A percentile compares a stretch with the other conserved stretches of the same genome.
Conservation (phyloP, 345 rosid species). For the Rubroshorea leprosula region DNA sequence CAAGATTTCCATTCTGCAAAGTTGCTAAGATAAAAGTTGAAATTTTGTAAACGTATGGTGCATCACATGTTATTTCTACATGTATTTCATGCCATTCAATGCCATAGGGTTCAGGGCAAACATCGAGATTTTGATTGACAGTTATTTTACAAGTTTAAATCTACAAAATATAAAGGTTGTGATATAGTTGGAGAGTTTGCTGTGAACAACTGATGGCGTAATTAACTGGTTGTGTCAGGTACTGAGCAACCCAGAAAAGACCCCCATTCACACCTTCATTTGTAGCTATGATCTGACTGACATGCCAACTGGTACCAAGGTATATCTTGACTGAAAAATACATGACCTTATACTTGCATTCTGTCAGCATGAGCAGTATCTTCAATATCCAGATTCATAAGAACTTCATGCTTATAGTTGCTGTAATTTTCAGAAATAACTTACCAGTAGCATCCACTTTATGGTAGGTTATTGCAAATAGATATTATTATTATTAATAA, state of each 20-base stretch:
- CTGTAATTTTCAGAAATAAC: no score
- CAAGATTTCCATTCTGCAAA: no score
- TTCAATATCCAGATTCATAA: not conserved
- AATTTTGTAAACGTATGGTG: no score
- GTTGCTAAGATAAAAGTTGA: no score
- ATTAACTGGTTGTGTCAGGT: slow-evolving; percentile 35
- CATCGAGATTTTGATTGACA: not conserved
- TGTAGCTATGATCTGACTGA: slow-evolving; percentile 64
- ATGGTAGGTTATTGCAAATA: no score
- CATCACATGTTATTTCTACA: no score
- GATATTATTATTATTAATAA: no score
- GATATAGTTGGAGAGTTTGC: not conserved
- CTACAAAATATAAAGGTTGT: not conserved
- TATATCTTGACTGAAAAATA: slow-evolving; percentile 16
- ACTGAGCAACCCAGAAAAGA: slow-evolving; percentile 68
- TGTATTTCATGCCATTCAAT: slow-evolving; percentile 4
- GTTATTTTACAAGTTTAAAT: not conserved
- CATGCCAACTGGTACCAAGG: slow-evolving; percentile 70
- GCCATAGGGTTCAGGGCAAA: not conserved
- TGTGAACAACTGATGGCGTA: not conserved
- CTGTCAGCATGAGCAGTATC: no score
- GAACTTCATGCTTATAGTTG: no score
- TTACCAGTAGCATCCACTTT: no score
- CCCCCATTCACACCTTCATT: slow-evolving; percentile 59
- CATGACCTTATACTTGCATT: not conserved